Base-by-base conservation (phyloP, 2,329 filamentous ascomycete species). In the Bipolaris zeicola region DNA sequence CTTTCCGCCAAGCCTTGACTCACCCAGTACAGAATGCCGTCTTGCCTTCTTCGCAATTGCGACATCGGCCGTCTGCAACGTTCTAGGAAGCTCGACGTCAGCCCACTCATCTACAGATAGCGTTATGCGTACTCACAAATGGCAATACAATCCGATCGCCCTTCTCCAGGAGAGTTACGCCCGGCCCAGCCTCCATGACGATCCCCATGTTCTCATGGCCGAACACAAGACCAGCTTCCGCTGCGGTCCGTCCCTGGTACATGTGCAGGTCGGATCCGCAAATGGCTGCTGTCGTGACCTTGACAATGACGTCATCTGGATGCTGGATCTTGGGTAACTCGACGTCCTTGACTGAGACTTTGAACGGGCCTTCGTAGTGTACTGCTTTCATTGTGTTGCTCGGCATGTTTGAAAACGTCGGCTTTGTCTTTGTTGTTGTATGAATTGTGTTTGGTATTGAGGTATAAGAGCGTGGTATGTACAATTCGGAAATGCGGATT, bases 191-290 rank as follows among this genome's bases (percentile, higher is more conserved):
- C 59, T 86, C 80, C 37, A 82, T 78, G 0, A 86, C 76, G 20
- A 84, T 80, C 1, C 84, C 86, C 84, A 86, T 85, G 61, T 85
- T 85, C 63, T 87, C 86, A 65, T 88, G 85, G 3, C 81, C 80
- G 63, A 89, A 88, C 1, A 86, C 85, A 31, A 89, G 80, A 2
- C 86, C 86, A 0, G 81, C 73, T 66, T 88, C 79, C 3, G 86
- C 86, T 5, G 85, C 85, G 0, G 85, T 89, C 50, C 86, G 76
- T 1, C 86, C 87, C 70, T 89, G 84, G 57, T 89, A 89, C 85
- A 87, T 87, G 70, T 86, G 73, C 56, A 78, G 63, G 57, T 77
- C 71, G 5, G 81, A 83, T 10, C 83, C 83, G 64, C 83, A 85
- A 45, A 85, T 85, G 3, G 82, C 83, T 48, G 85, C 82, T 6